Percentiles rank a stretch among this genome's conserved stretches.
phyloP scores from a whole-genome alignment of 129 eudicot genomes.

The carrot (Daucus carota) region DNA sequence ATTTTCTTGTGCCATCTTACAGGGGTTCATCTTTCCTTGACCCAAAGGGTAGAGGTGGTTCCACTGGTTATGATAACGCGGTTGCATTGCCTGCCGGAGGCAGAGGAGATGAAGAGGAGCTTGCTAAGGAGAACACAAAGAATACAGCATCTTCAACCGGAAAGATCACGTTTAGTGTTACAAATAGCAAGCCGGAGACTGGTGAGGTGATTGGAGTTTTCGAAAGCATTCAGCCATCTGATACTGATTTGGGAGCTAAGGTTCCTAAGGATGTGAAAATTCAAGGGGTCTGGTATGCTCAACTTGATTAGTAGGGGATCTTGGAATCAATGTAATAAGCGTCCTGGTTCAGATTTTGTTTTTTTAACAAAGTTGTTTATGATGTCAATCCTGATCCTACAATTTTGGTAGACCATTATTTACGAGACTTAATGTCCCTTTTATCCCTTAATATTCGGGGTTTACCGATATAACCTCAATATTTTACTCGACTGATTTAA shows the following conservation, averaged over 20 bases:
- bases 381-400: slow-evolving; percentile 19
- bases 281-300: slow-evolving; percentile 94
- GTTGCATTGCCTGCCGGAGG: slow-evolving; percentile 98
- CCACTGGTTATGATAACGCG: slow-evolving; percentile 89
- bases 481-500: too few relatives aligned
- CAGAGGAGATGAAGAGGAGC: slow-evolving; percentile 96
- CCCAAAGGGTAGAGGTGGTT: slow-evolving; percentile 98
- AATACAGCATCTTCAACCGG: slow-evolving; percentile 56
- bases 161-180: slow-evolving; percentile 68
- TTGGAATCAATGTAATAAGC: slow-evolving; percentile 21
- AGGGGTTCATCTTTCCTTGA: slow-evolving; percentile 92
- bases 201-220: slow-evolving; percentile 92
- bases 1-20: slow-evolving; percentile 83
- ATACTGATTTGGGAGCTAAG: slow-evolving; percentile 91
- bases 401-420: slow-evolving; percentile 34
- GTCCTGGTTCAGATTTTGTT: slow-evolving; percentile 34
- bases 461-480: too few relatives aligned
- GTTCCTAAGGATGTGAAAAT: slow-evolving; percentile 85
- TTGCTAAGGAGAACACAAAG: slow-evolving; percentile 73
- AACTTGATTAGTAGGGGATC: slow-evolving; percentile 44
- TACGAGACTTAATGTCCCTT: too few relatives aligned
- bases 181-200: slow-evolving; percentile 68
- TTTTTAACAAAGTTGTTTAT: slow-evolving; percentile 11
- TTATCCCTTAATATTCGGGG: too few relatives aligned
- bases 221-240: slow-evolving; percentile 93